A percentile compares a stretch with the other conserved stretches of the same genome.
phyloP scores from a whole-genome alignment of 768 basidiomycete genomes.

The Russula lepida region DNA sequence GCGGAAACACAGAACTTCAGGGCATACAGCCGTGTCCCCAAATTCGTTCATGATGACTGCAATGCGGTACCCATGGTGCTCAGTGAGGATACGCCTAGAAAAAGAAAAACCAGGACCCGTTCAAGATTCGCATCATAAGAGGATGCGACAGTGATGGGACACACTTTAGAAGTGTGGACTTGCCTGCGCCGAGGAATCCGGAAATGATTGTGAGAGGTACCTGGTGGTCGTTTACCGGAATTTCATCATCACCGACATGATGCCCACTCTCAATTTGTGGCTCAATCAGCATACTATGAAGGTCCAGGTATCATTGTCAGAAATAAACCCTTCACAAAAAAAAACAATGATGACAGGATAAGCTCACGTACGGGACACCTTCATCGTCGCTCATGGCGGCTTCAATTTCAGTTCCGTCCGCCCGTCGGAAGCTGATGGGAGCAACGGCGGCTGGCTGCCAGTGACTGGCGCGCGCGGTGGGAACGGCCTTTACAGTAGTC shows the following conservation, averaged over 20 bases:
- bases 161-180: slow-evolving; percentile 83
- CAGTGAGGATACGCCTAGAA: slow-evolving; percentile 76
- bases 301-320: neutral
- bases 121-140: neutral
- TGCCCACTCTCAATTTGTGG: neutral
- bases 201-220: slow-evolving; percentile 92
- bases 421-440: neutral
- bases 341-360: neutral
- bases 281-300: slow-evolving; percentile 8
- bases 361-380: slow-evolving; percentile 7
- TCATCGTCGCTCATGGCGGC: slow-evolving; percentile 14
- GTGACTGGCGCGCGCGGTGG: neutral
- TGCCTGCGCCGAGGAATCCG: slow-evolving; percentile 91
- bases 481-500: neutral
- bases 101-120: neutral
- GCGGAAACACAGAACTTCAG: neutral
- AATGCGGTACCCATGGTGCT: slow-evolving; percentile 89
- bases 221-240: slow-evolving; percentile 20
- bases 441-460: neutral
- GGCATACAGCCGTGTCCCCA: slow-evolving; percentile 80
- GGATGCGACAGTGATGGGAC: slow-evolving; percentile 20
- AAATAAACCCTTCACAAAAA: neutral
- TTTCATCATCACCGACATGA: neutral
- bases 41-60: slow-evolving; percentile 99
- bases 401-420: neutral